These are phyloP conservation scores for Coniochaeta sp. DNA, from an alignment of 2,329 filamentous ascomycete genomes.

Conservation along the genomic window DNA sequence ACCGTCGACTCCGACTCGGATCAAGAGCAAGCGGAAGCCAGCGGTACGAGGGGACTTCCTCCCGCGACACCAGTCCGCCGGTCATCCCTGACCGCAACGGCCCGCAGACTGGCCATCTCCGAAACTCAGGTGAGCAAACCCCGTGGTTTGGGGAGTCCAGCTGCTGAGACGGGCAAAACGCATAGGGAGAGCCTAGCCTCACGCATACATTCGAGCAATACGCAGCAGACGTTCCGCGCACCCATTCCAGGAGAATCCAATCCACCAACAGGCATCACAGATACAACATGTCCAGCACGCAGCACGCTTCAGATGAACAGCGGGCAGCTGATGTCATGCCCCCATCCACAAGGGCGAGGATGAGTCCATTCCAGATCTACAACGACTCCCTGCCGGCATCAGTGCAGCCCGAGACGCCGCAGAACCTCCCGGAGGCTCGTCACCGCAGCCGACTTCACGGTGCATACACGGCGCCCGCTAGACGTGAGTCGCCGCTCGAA, in stretches of 20 bases:
- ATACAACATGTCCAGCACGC: background rate
- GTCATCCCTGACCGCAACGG: background rate
- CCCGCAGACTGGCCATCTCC: background rate
- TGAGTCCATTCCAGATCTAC: slow-evolving; percentile 30
- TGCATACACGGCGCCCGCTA: slow-evolving; percentile 35
- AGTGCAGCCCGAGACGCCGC: slow-evolving; percentile 42
- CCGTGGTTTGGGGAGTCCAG: background rate
- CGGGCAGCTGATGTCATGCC: background rate
- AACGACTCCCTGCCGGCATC: slow-evolving; percentile 36
- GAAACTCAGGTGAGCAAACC: background rate
- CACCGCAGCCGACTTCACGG: slow-evolving; percentile 36
- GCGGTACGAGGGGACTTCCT: background rate
- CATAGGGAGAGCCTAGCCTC: background rate
- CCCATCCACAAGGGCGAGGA: background rate
- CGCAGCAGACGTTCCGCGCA: background rate
- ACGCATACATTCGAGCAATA: background rate
- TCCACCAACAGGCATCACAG: background rate
- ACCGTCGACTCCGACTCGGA: background rate
- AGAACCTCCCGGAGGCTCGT: slow-evolving; percentile 39
- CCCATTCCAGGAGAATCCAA: background rate
- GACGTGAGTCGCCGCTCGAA: slow-evolving; percentile 13
- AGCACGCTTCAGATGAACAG: background rate
- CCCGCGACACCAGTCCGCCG: background rate
- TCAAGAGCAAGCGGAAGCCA: background rate
- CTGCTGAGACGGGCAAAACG: background rate